Conservation (phyloP, 2,329 filamentous ascomycete species). For the Chalaropsis thielavioides region DNA sequence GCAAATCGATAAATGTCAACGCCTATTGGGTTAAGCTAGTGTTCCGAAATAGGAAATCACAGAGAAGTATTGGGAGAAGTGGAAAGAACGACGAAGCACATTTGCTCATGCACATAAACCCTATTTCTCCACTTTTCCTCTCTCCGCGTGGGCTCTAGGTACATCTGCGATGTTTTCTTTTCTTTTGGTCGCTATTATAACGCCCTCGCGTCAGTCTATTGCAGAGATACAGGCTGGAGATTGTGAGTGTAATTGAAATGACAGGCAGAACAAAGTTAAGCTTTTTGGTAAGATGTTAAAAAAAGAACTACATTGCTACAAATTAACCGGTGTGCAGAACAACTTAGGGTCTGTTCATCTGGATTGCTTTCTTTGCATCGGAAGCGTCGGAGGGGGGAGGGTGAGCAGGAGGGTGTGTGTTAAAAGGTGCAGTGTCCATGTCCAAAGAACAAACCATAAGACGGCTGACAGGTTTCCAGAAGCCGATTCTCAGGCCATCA, state of each 20-base stretch:
- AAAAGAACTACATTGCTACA: not conserved
- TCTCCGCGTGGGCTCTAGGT: too few relatives aligned
- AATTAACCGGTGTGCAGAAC: not conserved
- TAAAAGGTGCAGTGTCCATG: not conserved
- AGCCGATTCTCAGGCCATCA: not conserved
- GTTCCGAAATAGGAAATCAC: not conserved
- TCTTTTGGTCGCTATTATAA: not conserved
- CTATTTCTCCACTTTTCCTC: not conserved
- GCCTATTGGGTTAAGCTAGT: not conserved
- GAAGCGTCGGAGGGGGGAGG: not conserved
- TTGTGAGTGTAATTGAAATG: not conserved
- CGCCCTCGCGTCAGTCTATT: not conserved
- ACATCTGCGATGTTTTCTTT: not conserved
- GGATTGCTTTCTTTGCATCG: not conserved
- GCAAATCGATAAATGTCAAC: not conserved
- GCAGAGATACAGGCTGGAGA: not conserved
- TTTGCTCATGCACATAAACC: not conserved
- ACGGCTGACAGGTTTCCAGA: not conserved
- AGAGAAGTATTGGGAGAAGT: not conserved
- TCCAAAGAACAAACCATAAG: not conserved
- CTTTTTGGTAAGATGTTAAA: not conserved
- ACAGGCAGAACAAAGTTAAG: constrained; percentile 3
- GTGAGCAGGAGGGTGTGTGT: not conserved
- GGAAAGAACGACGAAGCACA: not conserved
- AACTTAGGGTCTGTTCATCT: not conserved